Percentiles rank a stretch among this genome's conserved stretches.
Conservation (phyloP, 495 filamentous ascomycete genomes). For the Lasiosphaeria miniovina region DNA sequence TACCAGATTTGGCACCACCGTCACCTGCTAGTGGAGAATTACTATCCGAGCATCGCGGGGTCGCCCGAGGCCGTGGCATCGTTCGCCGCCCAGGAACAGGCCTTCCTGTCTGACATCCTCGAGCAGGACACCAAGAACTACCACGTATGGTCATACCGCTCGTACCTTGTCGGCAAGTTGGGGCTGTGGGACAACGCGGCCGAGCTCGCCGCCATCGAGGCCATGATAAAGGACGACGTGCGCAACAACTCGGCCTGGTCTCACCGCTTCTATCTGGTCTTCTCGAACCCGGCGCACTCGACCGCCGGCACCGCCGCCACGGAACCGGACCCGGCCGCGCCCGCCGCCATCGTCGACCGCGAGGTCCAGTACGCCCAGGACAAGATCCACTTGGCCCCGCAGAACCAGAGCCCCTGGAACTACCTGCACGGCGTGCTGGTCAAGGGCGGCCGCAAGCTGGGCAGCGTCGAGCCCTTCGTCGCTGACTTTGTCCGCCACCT, state of each 20-base stretch:
- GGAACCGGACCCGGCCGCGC: constrained; percentile 48
- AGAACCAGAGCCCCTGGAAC: constrained; percentile 92
- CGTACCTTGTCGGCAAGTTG: constrained; percentile 87
- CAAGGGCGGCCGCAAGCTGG: constrained; percentile 57
- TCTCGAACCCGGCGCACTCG: constrained; percentile 56
- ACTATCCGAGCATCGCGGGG: constrained; percentile 51
- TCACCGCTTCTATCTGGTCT: constrained; percentile 88
- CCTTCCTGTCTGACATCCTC: constrained; percentile 80
- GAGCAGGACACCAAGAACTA: constrained; percentile 91
- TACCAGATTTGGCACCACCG: constrained; percentile 99
- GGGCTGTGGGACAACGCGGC: constrained; percentile 50
- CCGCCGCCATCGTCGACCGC: constrained; percentile 62
- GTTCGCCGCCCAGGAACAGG: constrained; percentile 55
- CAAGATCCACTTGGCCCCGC: constrained; percentile 74
- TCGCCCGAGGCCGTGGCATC: constrained; percentile 26
- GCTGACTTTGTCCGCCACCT: constrained; percentile 58
- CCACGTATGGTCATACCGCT: constrained; percentile 95
- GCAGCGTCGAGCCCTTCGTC: constrained; percentile 61
- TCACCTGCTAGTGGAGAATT: constrained; percentile 72
- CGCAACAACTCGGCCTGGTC: constrained; percentile 97
- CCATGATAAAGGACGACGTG: constrained; percentile 70
- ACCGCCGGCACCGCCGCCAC: constrained; percentile 47
- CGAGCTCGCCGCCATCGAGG: constrained; percentile 69
- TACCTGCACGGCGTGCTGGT: constrained; percentile 76
- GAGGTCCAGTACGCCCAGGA: constrained; percentile 71